phyloP scores from a whole-genome alignment of 371 early-diverging fungal genomes.

The Circinella minor region DNA sequence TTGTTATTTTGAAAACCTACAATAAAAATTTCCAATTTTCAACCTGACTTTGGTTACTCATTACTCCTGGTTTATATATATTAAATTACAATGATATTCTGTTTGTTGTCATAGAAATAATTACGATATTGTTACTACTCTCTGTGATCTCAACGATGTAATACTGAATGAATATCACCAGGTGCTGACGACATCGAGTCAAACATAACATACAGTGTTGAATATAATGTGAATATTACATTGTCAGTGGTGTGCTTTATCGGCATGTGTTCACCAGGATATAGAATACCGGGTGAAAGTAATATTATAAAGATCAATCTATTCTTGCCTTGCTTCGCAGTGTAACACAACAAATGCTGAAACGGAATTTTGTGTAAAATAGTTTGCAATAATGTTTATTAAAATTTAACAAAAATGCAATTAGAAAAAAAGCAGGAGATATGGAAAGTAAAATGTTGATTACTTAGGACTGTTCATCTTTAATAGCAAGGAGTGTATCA shows the following conservation, averaged over 20 bases:
- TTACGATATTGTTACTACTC: slow-evolving; percentile 1
- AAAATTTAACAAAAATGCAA: too few relatives aligned
- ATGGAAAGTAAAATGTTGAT: too few relatives aligned
- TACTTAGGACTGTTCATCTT: too few relatives aligned
- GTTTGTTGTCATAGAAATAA: slow-evolving; percentile 1
- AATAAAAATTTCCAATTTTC: slow-evolving; percentile 4
- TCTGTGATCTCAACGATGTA: slow-evolving; percentile 5
- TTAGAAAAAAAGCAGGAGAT: too few relatives aligned
- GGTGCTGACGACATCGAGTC: background rate
- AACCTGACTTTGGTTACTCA: background rate
- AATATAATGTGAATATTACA: background rate
- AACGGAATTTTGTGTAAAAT: too few relatives aligned
- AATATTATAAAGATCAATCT: background rate
- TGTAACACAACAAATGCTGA: too few relatives aligned
- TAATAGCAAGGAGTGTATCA: too few relatives aligned
- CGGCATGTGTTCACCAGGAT: background rate
- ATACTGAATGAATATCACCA: slow-evolving; percentile 5
- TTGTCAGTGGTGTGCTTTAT: background rate
- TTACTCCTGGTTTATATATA: background rate
- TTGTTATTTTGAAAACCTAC: slow-evolving; percentile 1
- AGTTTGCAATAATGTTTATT: too few relatives aligned
- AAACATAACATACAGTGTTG: slow-evolving; percentile 1
- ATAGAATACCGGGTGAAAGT: background rate
- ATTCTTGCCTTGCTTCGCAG: too few relatives aligned
- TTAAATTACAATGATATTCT: slow-evolving; percentile 1